phyloP scores from a whole-genome alignment of 164 flowering plant species.

The Vitis riparia region DNA sequence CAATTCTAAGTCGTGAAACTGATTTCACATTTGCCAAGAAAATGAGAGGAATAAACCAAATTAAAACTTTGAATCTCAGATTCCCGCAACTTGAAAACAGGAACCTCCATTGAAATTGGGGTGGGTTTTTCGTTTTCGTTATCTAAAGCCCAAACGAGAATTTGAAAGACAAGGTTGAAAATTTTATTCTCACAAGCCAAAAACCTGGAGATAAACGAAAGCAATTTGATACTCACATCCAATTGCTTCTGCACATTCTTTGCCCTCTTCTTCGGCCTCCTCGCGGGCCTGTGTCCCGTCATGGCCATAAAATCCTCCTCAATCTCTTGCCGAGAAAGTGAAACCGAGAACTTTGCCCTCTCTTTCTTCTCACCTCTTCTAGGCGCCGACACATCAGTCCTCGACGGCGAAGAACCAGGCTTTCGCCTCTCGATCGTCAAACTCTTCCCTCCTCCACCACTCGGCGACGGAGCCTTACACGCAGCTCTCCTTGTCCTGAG shows the following conservation, averaged over 20 bases:
- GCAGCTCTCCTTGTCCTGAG: conserved; percentile 73
- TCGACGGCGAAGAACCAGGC: conserved; percentile 24
- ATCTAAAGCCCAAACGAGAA: too few relatives aligned
- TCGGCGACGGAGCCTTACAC: conserved; percentile 46
- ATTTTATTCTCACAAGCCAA: too few relatives aligned
- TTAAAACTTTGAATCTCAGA: neutral
- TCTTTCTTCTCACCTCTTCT: conserved; percentile 30
- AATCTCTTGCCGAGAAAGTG: conserved; percentile 60
- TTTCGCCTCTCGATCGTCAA: conserved; percentile 18
- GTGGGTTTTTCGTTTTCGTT: too few relatives aligned
- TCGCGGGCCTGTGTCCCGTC: conserved; percentile 53
- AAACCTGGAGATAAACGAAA: neutral
- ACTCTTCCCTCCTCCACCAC: conserved; percentile 22
- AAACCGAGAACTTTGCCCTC: conserved; percentile 42
- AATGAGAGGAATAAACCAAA: neutral
- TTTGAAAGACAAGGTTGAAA: too few relatives aligned
- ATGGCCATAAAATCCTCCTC: conserved; percentile 68
- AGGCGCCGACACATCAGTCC: conserved; percentile 20
- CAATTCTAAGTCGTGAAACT: too few relatives aligned
- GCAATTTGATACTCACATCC: conserved; percentile 50
- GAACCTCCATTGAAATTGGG: too few relatives aligned
- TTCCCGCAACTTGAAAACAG: too few relatives aligned
- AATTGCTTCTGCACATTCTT: conserved; percentile 51
- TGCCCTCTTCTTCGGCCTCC: conserved; percentile 74
- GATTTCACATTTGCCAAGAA: neutral